Base-by-base conservation (phyloP, 1,139 yeast species). In the Citeromyces siamensis region DNA sequence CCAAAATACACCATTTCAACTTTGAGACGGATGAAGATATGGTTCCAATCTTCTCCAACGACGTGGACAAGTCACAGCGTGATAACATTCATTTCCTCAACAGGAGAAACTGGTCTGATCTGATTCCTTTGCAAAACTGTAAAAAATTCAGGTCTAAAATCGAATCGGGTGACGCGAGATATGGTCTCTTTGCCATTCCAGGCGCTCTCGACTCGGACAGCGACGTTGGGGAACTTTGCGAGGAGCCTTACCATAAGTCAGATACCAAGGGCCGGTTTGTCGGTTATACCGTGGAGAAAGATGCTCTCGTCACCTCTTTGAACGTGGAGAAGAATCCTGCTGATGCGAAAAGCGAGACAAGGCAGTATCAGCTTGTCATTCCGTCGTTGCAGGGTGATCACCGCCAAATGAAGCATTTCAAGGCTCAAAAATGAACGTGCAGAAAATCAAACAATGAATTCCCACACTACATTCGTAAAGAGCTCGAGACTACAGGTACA, bases 41-140 rank as follows among this genome's bases (percentile, higher is more conserved):
- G 56, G 73, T 86, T 18, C 82, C 83, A 2, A 50, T 88, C 9
- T 88, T 88, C 55, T 50, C 60, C 6, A 53, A 56, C 22, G 83
- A 84, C 38, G 75, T 78, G 1, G 71, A 79, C 47, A 86, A 82
- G 3, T 38, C 58, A 0, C 42, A 44, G 4, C 63, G 94, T 41
- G 58, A 57, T 10, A 76, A 79, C 52, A 56, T 63, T 32, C 70
- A 75, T 43, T 78, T 85, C 48, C 58, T 83, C 56, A 85, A 88
- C 44, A 75, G 73, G 44, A 70, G 97, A 52, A 88, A 88, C 59
- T 88, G 88, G 84, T 57, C 70, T 8, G 73, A 67, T 46, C 49
- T 68, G 31, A 59, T 68, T 19, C 69, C 70, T 2, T 50, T 64
- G 33, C 49, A 53, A 38, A 66, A 35, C 26, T 33, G 10, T 10